A percentile compares a stretch with the other conserved stretches of the same genome.
Conservation (phyloP, 257 asterid genomes). For the Apocynum venetum region DNA sequence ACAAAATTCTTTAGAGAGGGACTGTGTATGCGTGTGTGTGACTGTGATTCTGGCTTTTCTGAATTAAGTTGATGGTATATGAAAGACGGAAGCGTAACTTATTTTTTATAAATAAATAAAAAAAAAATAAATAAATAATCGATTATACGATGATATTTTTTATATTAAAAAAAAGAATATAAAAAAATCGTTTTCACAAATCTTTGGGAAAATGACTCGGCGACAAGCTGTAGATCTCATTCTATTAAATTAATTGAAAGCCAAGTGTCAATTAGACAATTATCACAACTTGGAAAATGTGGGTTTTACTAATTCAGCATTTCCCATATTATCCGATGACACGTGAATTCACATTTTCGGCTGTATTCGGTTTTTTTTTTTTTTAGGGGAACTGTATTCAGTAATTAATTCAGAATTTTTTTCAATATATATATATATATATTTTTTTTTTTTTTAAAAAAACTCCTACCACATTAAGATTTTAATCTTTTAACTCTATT, state of each 20-base stretch:
- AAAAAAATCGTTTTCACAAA: conserved; percentile 47
- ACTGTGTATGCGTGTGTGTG: too few relatives aligned
- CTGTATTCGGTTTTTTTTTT: conserved; percentile 34
- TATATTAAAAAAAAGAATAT: not conserved
- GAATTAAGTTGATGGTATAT: not conserved
- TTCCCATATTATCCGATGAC: too few relatives aligned
- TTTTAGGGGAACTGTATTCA: too few relatives aligned
- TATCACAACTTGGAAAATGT: not conserved
- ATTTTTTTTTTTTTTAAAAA: too few relatives aligned
- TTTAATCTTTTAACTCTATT: too few relatives aligned
- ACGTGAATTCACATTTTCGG: conserved; percentile 27
- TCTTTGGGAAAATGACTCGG: conserved; percentile 69
- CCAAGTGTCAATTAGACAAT: conserved; percentile 15
- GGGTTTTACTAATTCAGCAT: not conserved
- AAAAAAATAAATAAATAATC: too few relatives aligned
- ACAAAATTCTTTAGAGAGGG: too few relatives aligned
- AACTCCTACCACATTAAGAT: too few relatives aligned
- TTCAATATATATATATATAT: too few relatives aligned
- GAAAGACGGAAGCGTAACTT: too few relatives aligned
- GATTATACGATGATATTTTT: not conserved
- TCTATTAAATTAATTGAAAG: conserved; percentile 29
- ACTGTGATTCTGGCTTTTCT: not conserved
- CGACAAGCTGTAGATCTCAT: conserved; percentile 62
- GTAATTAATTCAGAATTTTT: too few relatives aligned
- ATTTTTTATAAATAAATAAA: not conserved